Conservation (phyloP, 2,329 filamentous ascomycete species). For the Trichoderma breve region DNA sequence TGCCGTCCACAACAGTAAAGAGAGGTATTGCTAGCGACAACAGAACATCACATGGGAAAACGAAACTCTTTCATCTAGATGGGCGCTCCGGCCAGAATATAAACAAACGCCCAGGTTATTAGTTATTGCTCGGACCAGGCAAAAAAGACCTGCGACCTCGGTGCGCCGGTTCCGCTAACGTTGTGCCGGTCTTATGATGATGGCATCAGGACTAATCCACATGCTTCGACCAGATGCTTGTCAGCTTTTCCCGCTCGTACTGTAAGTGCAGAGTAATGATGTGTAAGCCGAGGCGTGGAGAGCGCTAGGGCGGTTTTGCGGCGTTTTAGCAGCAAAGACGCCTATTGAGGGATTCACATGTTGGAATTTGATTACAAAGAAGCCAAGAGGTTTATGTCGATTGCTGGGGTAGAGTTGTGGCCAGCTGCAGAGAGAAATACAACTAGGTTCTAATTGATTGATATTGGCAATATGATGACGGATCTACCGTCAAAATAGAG, state of each 20-base stretch:
- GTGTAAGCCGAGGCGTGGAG: conserved; percentile 13
- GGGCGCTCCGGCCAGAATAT: not conserved
- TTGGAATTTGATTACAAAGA: not conserved
- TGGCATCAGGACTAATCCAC: conserved; percentile 11
- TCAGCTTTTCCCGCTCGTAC: not conserved
- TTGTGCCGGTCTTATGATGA: not conserved
- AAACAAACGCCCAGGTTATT: not conserved
- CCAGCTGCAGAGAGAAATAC: not conserved
- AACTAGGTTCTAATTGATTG: not conserved
- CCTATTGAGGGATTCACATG: not conserved
- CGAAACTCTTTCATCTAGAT: not conserved
- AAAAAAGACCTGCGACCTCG: not conserved
- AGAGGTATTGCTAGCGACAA: not conserved
- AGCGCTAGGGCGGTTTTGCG: not conserved
- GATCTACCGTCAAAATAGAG: not conserved
- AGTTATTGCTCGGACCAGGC: not conserved
- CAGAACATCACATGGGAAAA: not conserved
- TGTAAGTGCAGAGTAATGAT: conserved; percentile 12
- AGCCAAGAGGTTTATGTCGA: not conserved
- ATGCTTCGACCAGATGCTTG: not conserved
- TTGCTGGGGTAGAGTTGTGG: not conserved
- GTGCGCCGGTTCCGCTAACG: not conserved
- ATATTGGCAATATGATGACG: not conserved
- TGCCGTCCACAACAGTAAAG: not conserved
- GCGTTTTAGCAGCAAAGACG: not conserved